These are phyloP conservation scores for Glebionis coronaria DNA, from an alignment of 129 eudicot species.

Conservation along the genomic window DNA sequence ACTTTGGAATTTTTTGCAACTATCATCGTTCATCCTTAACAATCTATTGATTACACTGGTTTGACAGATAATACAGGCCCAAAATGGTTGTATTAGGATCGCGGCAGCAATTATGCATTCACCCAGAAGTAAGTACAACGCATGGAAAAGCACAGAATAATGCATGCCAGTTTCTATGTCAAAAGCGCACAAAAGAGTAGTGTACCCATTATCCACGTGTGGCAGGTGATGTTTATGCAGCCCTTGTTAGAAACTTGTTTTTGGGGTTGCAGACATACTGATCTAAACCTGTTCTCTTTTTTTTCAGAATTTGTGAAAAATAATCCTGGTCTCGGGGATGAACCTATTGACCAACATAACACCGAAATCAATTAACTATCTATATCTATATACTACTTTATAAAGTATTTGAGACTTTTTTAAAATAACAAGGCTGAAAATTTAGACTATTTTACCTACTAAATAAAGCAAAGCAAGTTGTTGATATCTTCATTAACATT, in stretches of 20 bases:
- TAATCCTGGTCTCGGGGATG: constrained; percentile 86
- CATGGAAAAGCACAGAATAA: constrained; percentile 86
- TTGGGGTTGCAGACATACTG: constrained; percentile 3
- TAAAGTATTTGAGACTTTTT: too few species aligned
- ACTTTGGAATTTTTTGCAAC: too few species aligned
- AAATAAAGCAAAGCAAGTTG: too few species aligned
- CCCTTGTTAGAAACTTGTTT: constrained; percentile 13
- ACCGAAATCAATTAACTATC: too few species aligned
- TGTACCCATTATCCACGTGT: constrained; percentile 74
- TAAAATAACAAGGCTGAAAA: too few species aligned
- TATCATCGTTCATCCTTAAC: not conserved
- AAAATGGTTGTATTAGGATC: constrained; percentile 98
- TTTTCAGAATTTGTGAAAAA: constrained; percentile 61
- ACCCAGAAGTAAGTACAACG: constrained; percentile 74
- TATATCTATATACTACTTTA: too few species aligned
- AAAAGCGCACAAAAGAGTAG: constrained; percentile 63
- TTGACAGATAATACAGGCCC: constrained; percentile 54
- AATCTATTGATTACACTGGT: not conserved
- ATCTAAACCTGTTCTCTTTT: constrained; percentile 1
- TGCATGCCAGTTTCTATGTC: constrained; percentile 80
- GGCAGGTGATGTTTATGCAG: constrained; percentile 44
- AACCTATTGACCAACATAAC: too few species aligned
- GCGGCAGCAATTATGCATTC: constrained; percentile 94
- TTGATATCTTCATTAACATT: too few species aligned
- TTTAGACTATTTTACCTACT: too few species aligned